Evolutionary conservation across 164 flowering plant genomes (phyloP), one percentile per base, ranked within the genome.

Genomic region (Umbellularia californica): DNA sequence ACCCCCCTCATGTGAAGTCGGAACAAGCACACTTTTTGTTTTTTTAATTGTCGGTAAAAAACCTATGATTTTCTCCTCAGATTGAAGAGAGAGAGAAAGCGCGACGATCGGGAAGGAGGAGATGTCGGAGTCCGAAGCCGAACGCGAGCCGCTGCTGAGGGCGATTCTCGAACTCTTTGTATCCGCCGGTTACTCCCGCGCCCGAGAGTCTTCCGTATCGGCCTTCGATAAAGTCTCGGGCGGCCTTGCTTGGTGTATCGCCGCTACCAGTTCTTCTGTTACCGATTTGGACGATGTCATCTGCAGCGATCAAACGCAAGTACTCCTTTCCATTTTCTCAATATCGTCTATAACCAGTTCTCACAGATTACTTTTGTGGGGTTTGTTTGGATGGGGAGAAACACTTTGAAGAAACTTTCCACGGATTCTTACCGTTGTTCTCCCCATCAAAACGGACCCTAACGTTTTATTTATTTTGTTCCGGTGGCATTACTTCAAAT

Each of bases 241-340:
- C 30, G 81, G 75, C 41, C 77, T 79, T 15, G 75, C 78, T 27
- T 71, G 75, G 75, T 71, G 77, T 30, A 72, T 79, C 68, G 28
- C 70, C 14, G 70, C 64, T 51, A 67, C 47, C 69, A 35, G 52
- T 28, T 68, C 71, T 68, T 14, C 23, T 23, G 69, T 25, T 17
- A 35, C 74, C 23, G 67, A 71, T n/a, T 71, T 68, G 41, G 55
- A 68, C 19, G 74, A 68, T 13, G 15, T 66, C 41, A 6, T 2
- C 41, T 27, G 30, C 70, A 50, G 55, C 10, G 77, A 65, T 70
- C 27, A 70, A 72, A 62, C 70, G 83, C 75, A 74, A 75, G 79
- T 74, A 69, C 60, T 50, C 55, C 23, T 11, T 20, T 33, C 67
- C 68, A 47, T 41, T 65, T 69, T 72, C 69, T 70, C 58, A 24